Evolutionary conservation across 129 eudicot genomes (phyloP).

Genomic region (Scalesia atractyloides): DNA sequence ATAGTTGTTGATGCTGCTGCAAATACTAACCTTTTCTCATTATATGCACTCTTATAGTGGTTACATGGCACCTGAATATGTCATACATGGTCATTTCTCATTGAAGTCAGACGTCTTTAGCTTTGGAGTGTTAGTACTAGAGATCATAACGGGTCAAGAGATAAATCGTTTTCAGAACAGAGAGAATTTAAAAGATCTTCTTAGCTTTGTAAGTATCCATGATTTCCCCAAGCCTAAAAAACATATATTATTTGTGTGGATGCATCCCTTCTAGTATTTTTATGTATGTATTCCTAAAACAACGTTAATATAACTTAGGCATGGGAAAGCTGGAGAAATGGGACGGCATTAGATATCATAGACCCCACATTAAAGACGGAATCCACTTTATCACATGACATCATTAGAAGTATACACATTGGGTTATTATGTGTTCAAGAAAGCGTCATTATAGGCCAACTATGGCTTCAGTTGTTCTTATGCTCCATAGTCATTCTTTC

Average conservation of each 20-base stretch:
- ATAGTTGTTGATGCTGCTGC: no score
- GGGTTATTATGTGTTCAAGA: constrained; percentile 7
- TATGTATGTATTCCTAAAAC: not conserved
- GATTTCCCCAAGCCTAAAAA: not conserved
- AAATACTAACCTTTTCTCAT: not conserved
- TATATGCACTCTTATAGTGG: not conserved
- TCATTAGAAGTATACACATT: not conserved
- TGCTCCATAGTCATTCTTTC: not conserved
- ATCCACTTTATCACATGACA: not conserved
- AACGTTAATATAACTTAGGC: not conserved
- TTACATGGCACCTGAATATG: constrained; percentile 11
- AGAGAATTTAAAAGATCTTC: not conserved
- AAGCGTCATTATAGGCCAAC: not conserved
- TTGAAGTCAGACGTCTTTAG: constrained; percentile 2
- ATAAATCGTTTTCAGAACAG: not conserved
- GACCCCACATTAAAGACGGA: not conserved
- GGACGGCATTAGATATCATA: not conserved
- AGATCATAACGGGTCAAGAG: constrained; percentile 5
- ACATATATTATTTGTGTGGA: no score
- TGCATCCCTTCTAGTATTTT: no score
- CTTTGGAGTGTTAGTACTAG: constrained; percentile 10
- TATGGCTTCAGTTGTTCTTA: not conserved
- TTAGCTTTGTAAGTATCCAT: constrained; percentile 3
- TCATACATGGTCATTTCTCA: not conserved
- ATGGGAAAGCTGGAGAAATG: constrained; percentile 1